Base-by-base conservation (phyloP, 768 basidiomycete genomes). In the Mycena pura region DNA sequence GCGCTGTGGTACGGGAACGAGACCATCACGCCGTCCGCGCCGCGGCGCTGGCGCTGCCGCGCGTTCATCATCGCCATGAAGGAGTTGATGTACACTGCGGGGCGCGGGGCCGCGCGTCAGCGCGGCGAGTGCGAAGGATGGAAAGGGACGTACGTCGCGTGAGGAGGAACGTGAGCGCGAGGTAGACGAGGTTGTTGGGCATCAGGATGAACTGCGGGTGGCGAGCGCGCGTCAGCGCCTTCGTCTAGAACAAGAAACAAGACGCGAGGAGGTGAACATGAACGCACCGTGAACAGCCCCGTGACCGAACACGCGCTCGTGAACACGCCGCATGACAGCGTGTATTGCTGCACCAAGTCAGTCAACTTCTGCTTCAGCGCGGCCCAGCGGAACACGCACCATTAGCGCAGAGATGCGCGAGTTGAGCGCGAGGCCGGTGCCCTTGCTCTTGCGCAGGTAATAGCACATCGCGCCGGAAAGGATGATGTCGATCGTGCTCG, bases 41-140 rank as follows among this genome's bases (percentile, higher is more conserved):
- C 43, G 48, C 2, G 14, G 38, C 8, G 8, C 21, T n/a, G n/a
- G 38, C 64, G 64, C 14, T 52, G 48, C 9, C 64, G 60, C 4
- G 64, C 64, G 60, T 65, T 65, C 47, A 65, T 56, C 72, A 73
- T 73, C 17, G 70, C 70, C 29, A 68, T 54, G 64, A 71, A 84
- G 0, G 82, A 83, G n/a, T 76, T 78, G 31, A 80, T 75, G 53
- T 84, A 84, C 8, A 84, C 83, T 84, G 57, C 1, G 44, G 3
- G 19, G 1, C 36, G 22, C 51, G 34, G 21, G 41, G 15, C n/a
- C 28, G 29, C 3, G 5, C 22, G 53, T 40, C 21, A 62, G 13
- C 2, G 57, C 29, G 32, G 3, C 14, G 38, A 9, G 36, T 6
- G 36, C 29, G 5, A 32, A 40, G 17, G 19, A 17, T 29, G 36